These are phyloP conservation scores for Penicillium turbatum DNA, from an alignment of 495 filamentous ascomycete genomes.

Conservation along the genomic window DNA sequence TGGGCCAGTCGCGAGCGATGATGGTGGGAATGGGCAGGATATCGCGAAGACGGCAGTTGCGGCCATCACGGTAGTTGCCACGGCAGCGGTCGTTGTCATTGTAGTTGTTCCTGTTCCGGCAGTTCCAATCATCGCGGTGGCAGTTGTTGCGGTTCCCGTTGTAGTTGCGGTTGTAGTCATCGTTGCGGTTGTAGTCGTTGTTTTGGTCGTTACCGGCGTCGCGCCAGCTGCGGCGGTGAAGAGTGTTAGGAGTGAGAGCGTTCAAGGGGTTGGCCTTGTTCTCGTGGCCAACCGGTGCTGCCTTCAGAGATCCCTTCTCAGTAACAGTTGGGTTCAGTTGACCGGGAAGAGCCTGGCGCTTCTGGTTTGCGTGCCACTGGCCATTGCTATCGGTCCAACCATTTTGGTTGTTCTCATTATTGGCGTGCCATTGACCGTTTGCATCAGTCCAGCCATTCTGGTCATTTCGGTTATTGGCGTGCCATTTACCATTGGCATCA, in stretches of 20 bases:
- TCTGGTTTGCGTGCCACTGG: slow-evolving; percentile 14
- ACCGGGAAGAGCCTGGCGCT: slow-evolving; percentile 9
- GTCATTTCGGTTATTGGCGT: slow-evolving; percentile 12
- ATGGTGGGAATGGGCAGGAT: background rate
- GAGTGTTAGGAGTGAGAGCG: background rate
- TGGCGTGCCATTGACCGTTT: slow-evolving; percentile 20
- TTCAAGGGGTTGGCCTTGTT: background rate
- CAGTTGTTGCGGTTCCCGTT: slow-evolving; percentile 11
- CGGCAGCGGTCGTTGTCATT: slow-evolving; percentile 2
- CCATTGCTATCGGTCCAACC: slow-evolving; percentile 17
- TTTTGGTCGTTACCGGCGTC: slow-evolving; percentile 7
- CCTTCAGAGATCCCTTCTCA: background rate
- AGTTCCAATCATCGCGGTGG: slow-evolving; percentile 12
- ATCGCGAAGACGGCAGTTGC: background rate
- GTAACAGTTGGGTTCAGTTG: background rate
- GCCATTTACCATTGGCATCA: slow-evolving; percentile 17
- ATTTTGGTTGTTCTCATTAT: slow-evolving; percentile 8
- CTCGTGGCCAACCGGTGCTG: background rate
- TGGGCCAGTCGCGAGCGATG: background rate
- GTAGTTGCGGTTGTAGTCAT: slow-evolving; percentile 15
- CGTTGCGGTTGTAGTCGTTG: slow-evolving; percentile 8
- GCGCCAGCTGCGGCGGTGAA: slow-evolving; percentile 9
- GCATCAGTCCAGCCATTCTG: slow-evolving; percentile 18
- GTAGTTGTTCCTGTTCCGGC: background rate
- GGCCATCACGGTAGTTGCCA: background rate